phyloP scores from a whole-genome alignment of 2,329 filamentous ascomycete species.

The Plectosphaerella sp. region DNA sequence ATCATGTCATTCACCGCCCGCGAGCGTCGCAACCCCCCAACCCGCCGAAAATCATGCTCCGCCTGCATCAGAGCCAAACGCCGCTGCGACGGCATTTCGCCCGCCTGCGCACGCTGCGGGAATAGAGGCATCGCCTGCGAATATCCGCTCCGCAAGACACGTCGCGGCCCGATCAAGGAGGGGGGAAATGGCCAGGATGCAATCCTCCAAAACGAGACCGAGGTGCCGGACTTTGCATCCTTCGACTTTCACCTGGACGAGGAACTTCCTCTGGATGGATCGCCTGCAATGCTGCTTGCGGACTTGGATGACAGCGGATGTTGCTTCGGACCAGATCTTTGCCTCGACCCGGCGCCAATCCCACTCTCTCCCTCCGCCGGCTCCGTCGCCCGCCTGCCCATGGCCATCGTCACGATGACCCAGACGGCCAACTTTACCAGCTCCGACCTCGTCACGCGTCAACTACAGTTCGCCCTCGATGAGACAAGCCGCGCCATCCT shows the following conservation, averaged over 20 bases:
- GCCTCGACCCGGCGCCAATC: not conserved
- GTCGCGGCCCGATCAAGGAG: not conserved
- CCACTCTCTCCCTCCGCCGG: not conserved
- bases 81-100: slow-evolving; percentile 37
- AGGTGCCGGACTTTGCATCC: not conserved
- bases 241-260: not conserved
- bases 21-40: slow-evolving; percentile 34
- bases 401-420: too few species aligned
- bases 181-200: not conserved
- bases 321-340: not conserved
- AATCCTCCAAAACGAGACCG: not conserved
- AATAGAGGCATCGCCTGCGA: not conserved
- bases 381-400: too few species aligned
- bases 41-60: slow-evolving; percentile 49
- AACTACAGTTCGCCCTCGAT: slow-evolving; percentile 38
- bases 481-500: slow-evolving; percentile 43
- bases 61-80: slow-evolving; percentile 53
- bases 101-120: not conserved
- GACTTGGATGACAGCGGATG: not conserved
- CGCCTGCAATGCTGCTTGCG: not conserved
- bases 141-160: not conserved
- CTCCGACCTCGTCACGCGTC: slow-evolving; percentile 18
- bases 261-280: not conserved
- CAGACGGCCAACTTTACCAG: too few species aligned
- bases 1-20: slow-evolving; percentile 23